phyloP scores from a whole-genome alignment of 177 flowering plant species.

The Vitis hybrid region DNA sequence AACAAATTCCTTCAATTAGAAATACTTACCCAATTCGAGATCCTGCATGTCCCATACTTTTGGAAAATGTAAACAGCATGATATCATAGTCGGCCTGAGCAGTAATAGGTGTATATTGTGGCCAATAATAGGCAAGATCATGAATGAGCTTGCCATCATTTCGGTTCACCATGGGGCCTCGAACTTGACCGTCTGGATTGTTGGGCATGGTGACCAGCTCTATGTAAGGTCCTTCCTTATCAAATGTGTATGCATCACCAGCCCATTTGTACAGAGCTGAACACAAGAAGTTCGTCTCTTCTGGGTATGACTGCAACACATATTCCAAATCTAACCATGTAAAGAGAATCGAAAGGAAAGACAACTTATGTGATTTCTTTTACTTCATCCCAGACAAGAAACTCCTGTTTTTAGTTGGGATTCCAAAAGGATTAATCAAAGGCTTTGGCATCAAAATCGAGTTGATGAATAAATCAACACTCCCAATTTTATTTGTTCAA shows the following conservation, averaged over 20 bases:
- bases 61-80: slow-evolving; percentile 63
- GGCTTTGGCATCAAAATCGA: too few relatives aligned
- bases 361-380: too few relatives aligned
- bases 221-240: slow-evolving; percentile 45
- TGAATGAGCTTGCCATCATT: slow-evolving; percentile 38
- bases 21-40: slow-evolving; percentile 57
- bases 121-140: slow-evolving; percentile 77
- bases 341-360: too few relatives aligned
- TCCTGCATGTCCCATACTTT: slow-evolving; percentile 69
- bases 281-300: slow-evolving; percentile 25
- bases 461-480: too few relatives aligned
- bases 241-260: slow-evolving; percentile 50
- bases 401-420: too few relatives aligned
- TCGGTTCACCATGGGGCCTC: slow-evolving; percentile 42
- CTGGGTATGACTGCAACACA: slow-evolving; percentile 41
- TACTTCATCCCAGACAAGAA: too few relatives aligned
- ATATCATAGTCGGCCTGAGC: slow-evolving; percentile 42
- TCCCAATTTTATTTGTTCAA: too few relatives aligned
- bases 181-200: slow-evolving; percentile 50
- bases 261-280: slow-evolving; percentile 61
- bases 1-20: neutral
- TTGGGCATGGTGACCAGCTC: slow-evolving; percentile 56
- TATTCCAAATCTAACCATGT: neutral
- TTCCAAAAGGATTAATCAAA: too few relatives aligned
- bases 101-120: slow-evolving; percentile 59